Percentiles rank a stretch among this genome's conserved stretches.
Conservation (phyloP, 2,329 filamentous ascomycete genomes). For the Cytospora chrysosperma region DNA sequence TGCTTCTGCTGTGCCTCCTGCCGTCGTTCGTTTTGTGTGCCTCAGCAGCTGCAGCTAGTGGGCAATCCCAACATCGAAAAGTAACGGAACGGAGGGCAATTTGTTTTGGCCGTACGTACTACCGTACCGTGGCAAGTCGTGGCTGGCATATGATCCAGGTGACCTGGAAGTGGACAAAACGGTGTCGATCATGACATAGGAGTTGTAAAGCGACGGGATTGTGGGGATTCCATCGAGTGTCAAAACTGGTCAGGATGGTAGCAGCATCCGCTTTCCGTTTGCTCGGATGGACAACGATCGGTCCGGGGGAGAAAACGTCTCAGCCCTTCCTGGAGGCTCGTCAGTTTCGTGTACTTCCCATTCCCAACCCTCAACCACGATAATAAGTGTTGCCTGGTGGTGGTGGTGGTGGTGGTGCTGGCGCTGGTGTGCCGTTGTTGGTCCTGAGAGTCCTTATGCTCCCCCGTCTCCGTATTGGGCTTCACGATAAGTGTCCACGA, state of each 20-base stretch:
- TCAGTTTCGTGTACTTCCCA: background rate
- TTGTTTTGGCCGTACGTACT: conserved; percentile 9
- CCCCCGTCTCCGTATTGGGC: background rate
- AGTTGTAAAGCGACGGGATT: background rate
- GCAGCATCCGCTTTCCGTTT: background rate
- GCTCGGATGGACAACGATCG: background rate
- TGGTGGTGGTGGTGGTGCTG: background rate
- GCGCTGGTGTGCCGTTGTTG: background rate
- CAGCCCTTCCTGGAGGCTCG: background rate
- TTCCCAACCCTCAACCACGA: background rate
- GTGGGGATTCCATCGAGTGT: conserved; percentile 4
- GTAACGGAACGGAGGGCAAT: conserved; percentile 1
- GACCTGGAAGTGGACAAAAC: conserved; percentile 1
- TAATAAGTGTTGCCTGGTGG: background rate
- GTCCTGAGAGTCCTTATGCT: background rate
- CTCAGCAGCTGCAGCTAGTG: background rate
- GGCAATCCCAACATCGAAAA: conserved; percentile 4
- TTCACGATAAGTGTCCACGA: too few relatives aligned
- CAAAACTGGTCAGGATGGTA: conserved; percentile 3
- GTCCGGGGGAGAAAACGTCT: background rate
- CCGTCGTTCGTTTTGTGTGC: background rate
- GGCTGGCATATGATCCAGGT: background rate
- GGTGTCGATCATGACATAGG: conserved; percentile 21
- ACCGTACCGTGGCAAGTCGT: background rate
- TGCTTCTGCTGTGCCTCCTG: background rate